Evolutionary conservation across 345 rosid genomes (phyloP).

Genomic region (Gossypium ekmanianum): DNA sequence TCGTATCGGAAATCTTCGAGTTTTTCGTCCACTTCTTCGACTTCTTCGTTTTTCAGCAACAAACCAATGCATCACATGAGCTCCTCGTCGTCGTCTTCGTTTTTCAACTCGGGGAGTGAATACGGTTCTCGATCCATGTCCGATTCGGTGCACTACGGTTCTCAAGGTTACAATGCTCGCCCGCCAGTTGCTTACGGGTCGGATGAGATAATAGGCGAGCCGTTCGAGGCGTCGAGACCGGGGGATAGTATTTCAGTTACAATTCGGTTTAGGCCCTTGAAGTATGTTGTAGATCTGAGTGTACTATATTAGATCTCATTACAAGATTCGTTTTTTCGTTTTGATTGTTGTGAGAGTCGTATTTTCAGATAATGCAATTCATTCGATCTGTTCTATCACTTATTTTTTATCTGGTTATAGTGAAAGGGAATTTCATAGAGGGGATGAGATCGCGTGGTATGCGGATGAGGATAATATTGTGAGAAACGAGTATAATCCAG

Average conservation of each 20-base stretch:
- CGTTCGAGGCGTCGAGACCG: conserved; percentile 52
- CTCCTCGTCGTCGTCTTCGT: conserved; percentile 68
- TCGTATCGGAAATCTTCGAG: conserved; percentile 69
- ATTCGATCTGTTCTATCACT: not conserved
- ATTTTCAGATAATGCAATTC: conserved; percentile 3
- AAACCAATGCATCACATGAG: conserved; percentile 65
- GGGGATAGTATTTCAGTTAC: conserved; percentile 96
- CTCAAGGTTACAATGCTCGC: conserved; percentile 34
- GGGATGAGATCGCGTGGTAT: conserved; percentile 96
- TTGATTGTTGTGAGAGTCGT: not conserved
- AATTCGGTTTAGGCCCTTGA: conserved; percentile 92
- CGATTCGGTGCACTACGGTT: conserved; percentile 48
- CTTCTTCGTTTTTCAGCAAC: conserved; percentile 56
- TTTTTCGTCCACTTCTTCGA: conserved; percentile 70
- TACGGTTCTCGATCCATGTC: conserved; percentile 69
- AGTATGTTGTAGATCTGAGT: conserved; percentile 68
- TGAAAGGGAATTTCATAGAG: conserved; percentile 89
- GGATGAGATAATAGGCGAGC: conserved; percentile 71
- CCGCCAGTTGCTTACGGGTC: conserved; percentile 54
- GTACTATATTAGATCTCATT: conserved; percentile 46
- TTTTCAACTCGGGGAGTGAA: conserved; percentile 41
- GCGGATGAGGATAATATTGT: conserved; percentile 94
- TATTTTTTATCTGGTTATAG: conserved; percentile 40
- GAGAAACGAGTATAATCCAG: conserved; percentile 81
- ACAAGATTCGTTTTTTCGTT: conserved; percentile 1